Base-by-base conservation (phyloP, 1,284 basidiomycete genomes). In the Cryptococcus depauperatus region DNA sequence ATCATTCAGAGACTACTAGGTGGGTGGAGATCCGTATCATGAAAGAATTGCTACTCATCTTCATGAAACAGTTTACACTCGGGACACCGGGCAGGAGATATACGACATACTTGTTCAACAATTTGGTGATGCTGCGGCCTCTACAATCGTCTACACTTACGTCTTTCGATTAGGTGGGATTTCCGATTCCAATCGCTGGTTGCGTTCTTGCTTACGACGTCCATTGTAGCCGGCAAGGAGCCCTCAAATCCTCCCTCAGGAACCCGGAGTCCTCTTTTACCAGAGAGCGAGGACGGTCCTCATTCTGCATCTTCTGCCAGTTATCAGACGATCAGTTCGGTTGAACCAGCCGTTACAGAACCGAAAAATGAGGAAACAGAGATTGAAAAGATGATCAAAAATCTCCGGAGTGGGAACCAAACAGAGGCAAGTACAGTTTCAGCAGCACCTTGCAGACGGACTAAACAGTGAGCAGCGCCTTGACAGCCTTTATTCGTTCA, bases 1-100 rank as follows among this genome's bases (percentile, higher is more conserved):
- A 88, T 97, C 55, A 85, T 96, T 30, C 91, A 97, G 70, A 89
- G 93, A 65, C 79, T 95, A 47, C 86, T 95, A 55, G 83, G 88
- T 90, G 57, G 74, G 88, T 79, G 13, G 29, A 16, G 16, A 14
- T 30, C 43, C 5, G 7, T 16, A 5, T 18, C 6, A 19, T 26
- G 5, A 33, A 10, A 7, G 3, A 4, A 2, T 13, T 7, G 22
- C 41, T 30, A 21, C 22, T 22, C 11, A 23, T 14, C 14, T 37
- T 26, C 16, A 33, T 10, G 22, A 21, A 35, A 19, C 35, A 64
- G 66, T 61, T 9, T 66, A 60, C 43, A 57, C 63, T 9, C 56
- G 61, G 51, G 64, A 64, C 43, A 56, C 57, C 13, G 53, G 55
- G 21, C 39, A 58, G 22, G 66, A 66, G 35, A 59, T 69, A 19